Conservation (phyloP, 2,329 filamentous ascomycete genomes). For the Beauveria caledonica region DNA sequence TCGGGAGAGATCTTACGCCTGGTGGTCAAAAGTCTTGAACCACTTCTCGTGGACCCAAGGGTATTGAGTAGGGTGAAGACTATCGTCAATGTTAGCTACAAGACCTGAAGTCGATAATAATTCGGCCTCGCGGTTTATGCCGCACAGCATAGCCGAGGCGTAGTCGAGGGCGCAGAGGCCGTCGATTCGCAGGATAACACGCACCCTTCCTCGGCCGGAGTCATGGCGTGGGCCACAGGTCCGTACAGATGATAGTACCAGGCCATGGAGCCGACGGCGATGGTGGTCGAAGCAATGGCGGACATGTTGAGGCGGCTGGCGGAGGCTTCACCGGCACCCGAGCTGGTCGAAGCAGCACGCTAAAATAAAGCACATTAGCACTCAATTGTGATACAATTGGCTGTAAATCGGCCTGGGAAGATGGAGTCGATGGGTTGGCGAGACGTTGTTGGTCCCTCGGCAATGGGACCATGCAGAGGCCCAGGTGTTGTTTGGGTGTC, state of each 20-base stretch:
- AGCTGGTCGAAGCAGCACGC: conserved; percentile 66
- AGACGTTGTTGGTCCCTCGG: conserved; percentile 26
- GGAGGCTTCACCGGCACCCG: conserved; percentile 61
- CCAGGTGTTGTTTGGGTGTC: conserved; percentile 11
- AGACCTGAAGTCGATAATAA: background rate
- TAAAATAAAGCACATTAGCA: conserved; percentile 35
- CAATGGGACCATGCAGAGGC: conserved; percentile 21
- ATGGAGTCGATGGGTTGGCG: conserved; percentile 22
- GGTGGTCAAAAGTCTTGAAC: conserved; percentile 94
- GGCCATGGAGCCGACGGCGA: conserved; percentile 80
- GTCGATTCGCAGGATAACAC: conserved; percentile 32
- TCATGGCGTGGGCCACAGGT: conserved; percentile 77
- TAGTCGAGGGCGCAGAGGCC: background rate
- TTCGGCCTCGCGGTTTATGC: conserved; percentile 8
- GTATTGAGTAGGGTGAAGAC: conserved; percentile 84
- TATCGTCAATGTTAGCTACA: conserved; percentile 33
- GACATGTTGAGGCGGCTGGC: conserved; percentile 78
- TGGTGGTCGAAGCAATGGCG: conserved; percentile 75
- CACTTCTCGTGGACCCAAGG: conserved; percentile 93
- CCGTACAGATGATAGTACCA: conserved; percentile 99
- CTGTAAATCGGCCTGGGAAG: conserved; percentile 14
- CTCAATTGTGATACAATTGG: conserved; percentile 11
- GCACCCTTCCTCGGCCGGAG: conserved; percentile 96
- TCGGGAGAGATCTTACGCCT: conserved; percentile 58
- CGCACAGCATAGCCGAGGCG: conserved; percentile 10